These are phyloP conservation scores for Cochlearia excelsa DNA, from an alignment of 345 rosid genomes.

Conservation along the genomic window DNA sequence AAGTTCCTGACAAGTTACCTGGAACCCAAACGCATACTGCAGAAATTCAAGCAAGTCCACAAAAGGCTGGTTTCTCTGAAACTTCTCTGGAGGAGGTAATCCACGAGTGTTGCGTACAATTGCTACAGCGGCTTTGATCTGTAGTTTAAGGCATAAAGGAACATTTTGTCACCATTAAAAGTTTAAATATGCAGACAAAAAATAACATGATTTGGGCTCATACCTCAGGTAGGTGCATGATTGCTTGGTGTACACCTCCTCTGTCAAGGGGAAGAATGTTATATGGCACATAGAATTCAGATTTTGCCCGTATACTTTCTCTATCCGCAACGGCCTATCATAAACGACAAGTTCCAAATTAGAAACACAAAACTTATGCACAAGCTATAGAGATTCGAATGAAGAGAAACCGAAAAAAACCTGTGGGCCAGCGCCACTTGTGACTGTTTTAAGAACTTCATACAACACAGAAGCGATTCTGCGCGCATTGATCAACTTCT, in stretches of 20 bases:
- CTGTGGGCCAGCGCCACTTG: slow-evolving; percentile 62
- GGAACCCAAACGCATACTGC: slow-evolving; percentile 77
- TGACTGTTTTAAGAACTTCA: slow-evolving; percentile 66
- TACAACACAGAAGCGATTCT: slow-evolving; percentile 66
- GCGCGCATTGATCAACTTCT: slow-evolving; percentile 55
- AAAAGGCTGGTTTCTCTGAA: slow-evolving; percentile 46
- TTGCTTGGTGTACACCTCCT: slow-evolving; percentile 80
- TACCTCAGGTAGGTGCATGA: slow-evolving; percentile 87
- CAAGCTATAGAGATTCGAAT: slow-evolving; percentile 10
- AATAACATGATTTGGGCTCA: neutral
- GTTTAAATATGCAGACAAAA: neutral
- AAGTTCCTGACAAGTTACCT: slow-evolving; percentile 48
- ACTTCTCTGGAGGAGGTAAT: slow-evolving; percentile 54
- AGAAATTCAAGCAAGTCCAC: slow-evolving; percentile 77
- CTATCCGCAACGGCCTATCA: slow-evolving; percentile 66
- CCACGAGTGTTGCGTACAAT: slow-evolving; percentile 61
- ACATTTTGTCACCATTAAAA: slow-evolving; percentile 15
- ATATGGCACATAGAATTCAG: slow-evolving; percentile 67
- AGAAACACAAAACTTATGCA: slow-evolving; percentile 15
- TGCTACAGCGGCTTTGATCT: slow-evolving; percentile 81
- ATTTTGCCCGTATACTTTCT: slow-evolving; percentile 49
- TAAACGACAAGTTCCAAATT: slow-evolving; percentile 16
- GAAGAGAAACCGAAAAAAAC: slow-evolving; percentile 30
- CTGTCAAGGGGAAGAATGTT: slow-evolving; percentile 89
- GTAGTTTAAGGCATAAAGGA: slow-evolving; percentile 16